Percentiles rank a stretch among this genome's conserved stretches.
These are phyloP conservation scores for Nyssa sinensis DNA, from an alignment of 148 eudicot species.

Conservation along the genomic window DNA sequence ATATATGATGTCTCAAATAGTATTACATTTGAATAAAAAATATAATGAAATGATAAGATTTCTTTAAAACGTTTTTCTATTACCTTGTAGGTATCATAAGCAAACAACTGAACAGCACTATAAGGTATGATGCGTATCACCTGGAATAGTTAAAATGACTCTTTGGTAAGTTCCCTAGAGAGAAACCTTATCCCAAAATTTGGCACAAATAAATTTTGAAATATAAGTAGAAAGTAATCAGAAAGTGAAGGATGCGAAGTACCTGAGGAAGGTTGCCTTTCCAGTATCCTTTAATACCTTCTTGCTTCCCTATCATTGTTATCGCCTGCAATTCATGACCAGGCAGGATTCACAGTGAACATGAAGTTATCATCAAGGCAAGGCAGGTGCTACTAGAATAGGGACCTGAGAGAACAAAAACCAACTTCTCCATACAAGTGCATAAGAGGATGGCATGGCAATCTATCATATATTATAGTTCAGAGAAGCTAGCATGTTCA, in stretches of 20 bases:
- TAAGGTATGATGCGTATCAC: constrained; percentile 87
- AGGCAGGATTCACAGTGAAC: constrained; percentile 2
- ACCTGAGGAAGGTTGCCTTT: constrained; percentile 99
- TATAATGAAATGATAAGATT: neutral
- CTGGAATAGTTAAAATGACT: constrained; percentile 29
- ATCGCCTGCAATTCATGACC: constrained; percentile 50
- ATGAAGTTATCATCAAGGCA: neutral
- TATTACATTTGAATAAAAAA: constrained; percentile 2
- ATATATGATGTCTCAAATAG: constrained; percentile 17
- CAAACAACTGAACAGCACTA: constrained; percentile 87
- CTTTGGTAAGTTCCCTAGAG: neutral
- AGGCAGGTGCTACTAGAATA: neutral
- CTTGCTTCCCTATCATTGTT: constrained; percentile 68
- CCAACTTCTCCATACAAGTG: neutral
- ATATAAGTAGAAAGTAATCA: constrained; percentile 2
- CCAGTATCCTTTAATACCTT: constrained; percentile 92
- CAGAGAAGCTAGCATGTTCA: neutral
- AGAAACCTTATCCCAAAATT: neutral
- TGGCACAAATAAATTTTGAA: neutral
- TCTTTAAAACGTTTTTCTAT: constrained; percentile 14
- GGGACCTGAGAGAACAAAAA: too few species aligned
- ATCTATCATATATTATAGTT: neutral
- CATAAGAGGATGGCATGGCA: constrained; percentile 3
- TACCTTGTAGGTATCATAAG: constrained; percentile 91
- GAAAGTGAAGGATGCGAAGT: constrained; percentile 10